Evolutionary conservation across 768 basidiomycete species (phyloP), one percentile per base, ranked within the genome.

Genomic region (Tylopilus balloui): DNA sequence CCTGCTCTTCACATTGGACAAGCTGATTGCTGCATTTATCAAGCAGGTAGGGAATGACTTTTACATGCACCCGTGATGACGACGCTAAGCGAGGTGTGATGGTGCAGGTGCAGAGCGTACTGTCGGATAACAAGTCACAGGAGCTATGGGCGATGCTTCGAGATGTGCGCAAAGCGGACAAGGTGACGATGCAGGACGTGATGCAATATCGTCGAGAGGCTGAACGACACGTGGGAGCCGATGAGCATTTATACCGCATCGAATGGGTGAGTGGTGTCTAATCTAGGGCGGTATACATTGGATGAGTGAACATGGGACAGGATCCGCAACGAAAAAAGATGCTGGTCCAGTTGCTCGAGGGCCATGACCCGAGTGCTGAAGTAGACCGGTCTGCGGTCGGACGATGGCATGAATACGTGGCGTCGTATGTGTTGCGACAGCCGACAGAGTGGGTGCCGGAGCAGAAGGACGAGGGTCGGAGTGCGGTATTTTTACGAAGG

Each of bases 1-100:
- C 71, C 78, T 84, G 46, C 70, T 95, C 56, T 98, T 95, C 69
- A 97, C 96, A 2, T 65, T 99, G 60, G 96, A 99, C 75, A 92
- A 94, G 69, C 71, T 96, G 39, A 83, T 98, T 48, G 84, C 81
- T 12, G 84, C 85, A 19, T 78, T 97, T 44, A 79, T 97, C 66
- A 97, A 97, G 72, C 92, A 96, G 77, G 92, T 92, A 51, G 65
- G 52, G 19, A 5, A 14, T 39, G n/a, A 35, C 9, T 21, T 35
- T 11, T 14, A 38, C 10, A 45, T 15, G 32, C 3, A 23, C 6
- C 12, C 2, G 24, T 25, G 29, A 10, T 6, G 36, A n/a, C 4
- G 45, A 42, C 2, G 34, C 51, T 60, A 29, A 60, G 11, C 24
- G 13, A 10, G 10, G 3, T 35, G 13, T 20, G n/a, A 53, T 42